Evolutionary conservation across 2,329 filamentous ascomycete genomes (phyloP).

Genomic region (Penicillium sp.): DNA sequence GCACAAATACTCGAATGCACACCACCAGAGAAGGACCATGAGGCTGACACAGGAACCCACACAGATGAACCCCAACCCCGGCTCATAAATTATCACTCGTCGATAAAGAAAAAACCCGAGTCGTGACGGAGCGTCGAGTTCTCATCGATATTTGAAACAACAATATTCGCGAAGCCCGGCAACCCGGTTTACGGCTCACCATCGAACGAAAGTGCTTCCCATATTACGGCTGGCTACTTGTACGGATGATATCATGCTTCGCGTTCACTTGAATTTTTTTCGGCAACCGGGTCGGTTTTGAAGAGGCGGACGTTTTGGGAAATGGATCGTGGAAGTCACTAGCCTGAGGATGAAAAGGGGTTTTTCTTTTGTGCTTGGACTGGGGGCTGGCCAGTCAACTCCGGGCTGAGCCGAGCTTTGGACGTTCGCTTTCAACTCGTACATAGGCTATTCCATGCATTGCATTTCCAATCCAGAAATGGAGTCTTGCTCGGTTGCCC

Average conservation of each 20-base stretch:
- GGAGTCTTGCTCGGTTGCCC: conserved; percentile 8
- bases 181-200: conserved; percentile 18
- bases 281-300: conserved; percentile 27
- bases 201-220: conserved; percentile 29
- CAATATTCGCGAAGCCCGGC: conserved; percentile 22
- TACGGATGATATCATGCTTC: conserved; percentile 34
- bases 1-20: neutral
- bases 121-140: conserved; percentile 25
- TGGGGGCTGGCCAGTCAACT: conserved; percentile 13
- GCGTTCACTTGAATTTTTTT: conserved; percentile 31
- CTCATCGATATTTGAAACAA: conserved; percentile 26
- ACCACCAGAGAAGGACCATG: conserved; percentile 1
- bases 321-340: conserved; percentile 24
- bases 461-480: conserved; percentile 29
- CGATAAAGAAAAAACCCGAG: conserved; percentile 26
- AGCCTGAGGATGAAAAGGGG: conserved; percentile 25
- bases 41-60: conserved; percentile 19
- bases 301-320: conserved; percentile 17
- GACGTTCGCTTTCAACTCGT: conserved; percentile 25
- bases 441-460: conserved; percentile 32
- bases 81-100: conserved; percentile 55
- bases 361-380: conserved; percentile 9
- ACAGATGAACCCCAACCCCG: conserved; percentile 87
- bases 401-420: conserved; percentile 16
- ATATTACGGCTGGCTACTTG: conserved; percentile 30